Conservation (phyloP, 2,329 filamentous ascomycete genomes). For the Dendryphion nanum region DNA sequence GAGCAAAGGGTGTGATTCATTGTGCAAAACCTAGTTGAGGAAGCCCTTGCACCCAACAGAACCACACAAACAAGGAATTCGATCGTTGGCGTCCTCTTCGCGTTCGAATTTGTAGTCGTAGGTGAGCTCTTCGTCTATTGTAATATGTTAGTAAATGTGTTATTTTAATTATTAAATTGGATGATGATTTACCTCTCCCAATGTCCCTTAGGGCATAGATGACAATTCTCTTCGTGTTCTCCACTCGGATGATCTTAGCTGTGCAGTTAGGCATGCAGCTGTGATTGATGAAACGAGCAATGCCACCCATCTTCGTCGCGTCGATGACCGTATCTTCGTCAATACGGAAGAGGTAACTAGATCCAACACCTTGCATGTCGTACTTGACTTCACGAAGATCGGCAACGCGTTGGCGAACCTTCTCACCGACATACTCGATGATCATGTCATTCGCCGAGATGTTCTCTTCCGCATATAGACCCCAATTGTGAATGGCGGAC, state of each 20-base stretch:
- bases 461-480: conserved; percentile 94
- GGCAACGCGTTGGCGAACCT: conserved; percentile 95
- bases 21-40: conserved; percentile 68
- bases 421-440: conserved; percentile 98
- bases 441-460: conserved; percentile 99
- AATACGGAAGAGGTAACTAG: conserved; percentile 96
- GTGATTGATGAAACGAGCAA: conserved; percentile 98
- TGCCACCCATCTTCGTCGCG: conserved; percentile 96
- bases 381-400: conserved; percentile 91
- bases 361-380: conserved; percentile 93
- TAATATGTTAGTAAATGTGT: conserved; percentile 21
- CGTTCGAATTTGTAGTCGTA: conserved; percentile 99
- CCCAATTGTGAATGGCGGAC: conserved; percentile 98
- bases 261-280: conserved; percentile 98
- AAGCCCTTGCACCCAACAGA: conserved; percentile 97
- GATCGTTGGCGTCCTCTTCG: conserved; percentile 89
- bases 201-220: conserved; percentile 98
- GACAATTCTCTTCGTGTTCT: conserved; percentile 96
- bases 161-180: conserved; percentile 4
- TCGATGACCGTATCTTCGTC: conserved; percentile 97
- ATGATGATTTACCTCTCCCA: conserved; percentile 71
- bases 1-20: background rate
- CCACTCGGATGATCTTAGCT: conserved; percentile 98
- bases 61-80: conserved; percentile 95
- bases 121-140: conserved; percentile 90